These are phyloP conservation scores for Globisporangium camurandrum DNA, from an alignment of 352 stramenopile genomes.

Conservation along the genomic window DNA sequence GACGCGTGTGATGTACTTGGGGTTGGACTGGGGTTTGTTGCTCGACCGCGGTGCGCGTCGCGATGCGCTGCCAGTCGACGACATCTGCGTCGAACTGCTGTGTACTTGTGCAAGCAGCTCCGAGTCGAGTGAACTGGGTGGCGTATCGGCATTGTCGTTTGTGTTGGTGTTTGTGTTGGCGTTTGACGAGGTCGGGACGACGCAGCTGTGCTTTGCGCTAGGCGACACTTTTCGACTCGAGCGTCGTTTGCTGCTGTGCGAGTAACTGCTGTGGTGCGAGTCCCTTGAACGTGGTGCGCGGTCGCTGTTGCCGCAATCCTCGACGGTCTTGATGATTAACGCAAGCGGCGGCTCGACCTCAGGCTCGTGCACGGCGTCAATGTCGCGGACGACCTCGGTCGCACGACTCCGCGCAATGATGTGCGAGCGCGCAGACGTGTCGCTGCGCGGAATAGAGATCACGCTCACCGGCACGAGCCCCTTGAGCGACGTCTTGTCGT, in stretches of 20 bases:
- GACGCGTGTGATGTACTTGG: conserved; percentile 15
- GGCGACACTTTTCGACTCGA: conserved; percentile 3
- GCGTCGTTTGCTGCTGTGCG: conserved; percentile 5
- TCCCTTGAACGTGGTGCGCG: background rate
- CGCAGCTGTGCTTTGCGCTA: background rate
- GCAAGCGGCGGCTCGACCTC: conserved; percentile 12
- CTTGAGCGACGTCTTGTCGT: conserved; percentile 21
- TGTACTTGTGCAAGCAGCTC: conserved; percentile 7
- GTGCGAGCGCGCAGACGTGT: conserved; percentile 11
- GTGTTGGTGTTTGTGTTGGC: no score
- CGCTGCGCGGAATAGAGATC: conserved; percentile 13
- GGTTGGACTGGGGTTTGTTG: conserved; percentile 11
- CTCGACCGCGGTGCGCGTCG: conserved; percentile 5
- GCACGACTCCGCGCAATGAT: conserved; percentile 14
- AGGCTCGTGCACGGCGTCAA: conserved; percentile 9
- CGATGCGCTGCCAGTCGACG: conserved; percentile 1
- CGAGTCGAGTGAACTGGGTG: conserved; percentile 4
- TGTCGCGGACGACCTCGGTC: conserved; percentile 6
- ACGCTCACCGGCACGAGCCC: conserved; percentile 13
- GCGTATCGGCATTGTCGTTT: conserved; percentile 2
- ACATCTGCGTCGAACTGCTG: conserved; percentile 10
- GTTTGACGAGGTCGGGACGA: background rate
- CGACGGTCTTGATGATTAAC: conserved; percentile 5
- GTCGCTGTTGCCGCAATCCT: conserved; percentile 2
- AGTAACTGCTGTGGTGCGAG: background rate